phyloP scores from a whole-genome alignment of 345 rosid genomes.

The Cardamine chenopodiifolia region DNA sequence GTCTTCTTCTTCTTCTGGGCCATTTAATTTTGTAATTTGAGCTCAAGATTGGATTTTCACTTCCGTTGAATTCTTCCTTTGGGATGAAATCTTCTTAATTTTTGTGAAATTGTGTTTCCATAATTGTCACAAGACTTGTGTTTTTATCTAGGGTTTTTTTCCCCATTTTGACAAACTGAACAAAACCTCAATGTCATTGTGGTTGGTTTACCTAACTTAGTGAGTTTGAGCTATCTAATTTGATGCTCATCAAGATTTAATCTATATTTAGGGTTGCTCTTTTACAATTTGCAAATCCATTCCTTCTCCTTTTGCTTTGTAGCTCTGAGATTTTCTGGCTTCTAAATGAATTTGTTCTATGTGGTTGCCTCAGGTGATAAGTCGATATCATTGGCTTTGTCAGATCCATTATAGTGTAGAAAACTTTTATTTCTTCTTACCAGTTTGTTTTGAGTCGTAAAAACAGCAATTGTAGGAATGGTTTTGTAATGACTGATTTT shows the following conservation, averaged over 20 bases:
- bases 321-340: constrained; percentile 9
- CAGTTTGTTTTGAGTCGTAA: not conserved
- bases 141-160: constrained; percentile 18
- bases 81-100: not conserved
- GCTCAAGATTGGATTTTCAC: not conserved
- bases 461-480: not conserved
- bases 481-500: constrained; percentile 18
- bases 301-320: not conserved
- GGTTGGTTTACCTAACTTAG: constrained; percentile 38
- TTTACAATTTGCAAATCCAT: not conserved
- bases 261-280: not conserved
- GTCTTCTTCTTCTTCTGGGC: constrained; percentile 15
- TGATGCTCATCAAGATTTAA: not conserved
- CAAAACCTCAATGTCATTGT: constrained; percentile 19
- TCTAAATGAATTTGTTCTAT: constrained; percentile 11
- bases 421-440: not conserved
- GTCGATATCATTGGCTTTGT: not conserved
- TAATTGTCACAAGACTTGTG: constrained; percentile 1
- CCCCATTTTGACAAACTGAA: constrained; percentile 25
- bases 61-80: constrained; percentile 1
- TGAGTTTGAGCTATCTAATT: not conserved
- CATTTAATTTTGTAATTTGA: not conserved
- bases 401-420: not conserved
- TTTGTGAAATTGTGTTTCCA: constrained; percentile 16
- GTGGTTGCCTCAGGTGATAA: not conserved